Percentiles rank a stretch among this genome's conserved stretches.
Conservation (phyloP, 768 basidiomycete species). For the Leccinum broughii region DNA sequence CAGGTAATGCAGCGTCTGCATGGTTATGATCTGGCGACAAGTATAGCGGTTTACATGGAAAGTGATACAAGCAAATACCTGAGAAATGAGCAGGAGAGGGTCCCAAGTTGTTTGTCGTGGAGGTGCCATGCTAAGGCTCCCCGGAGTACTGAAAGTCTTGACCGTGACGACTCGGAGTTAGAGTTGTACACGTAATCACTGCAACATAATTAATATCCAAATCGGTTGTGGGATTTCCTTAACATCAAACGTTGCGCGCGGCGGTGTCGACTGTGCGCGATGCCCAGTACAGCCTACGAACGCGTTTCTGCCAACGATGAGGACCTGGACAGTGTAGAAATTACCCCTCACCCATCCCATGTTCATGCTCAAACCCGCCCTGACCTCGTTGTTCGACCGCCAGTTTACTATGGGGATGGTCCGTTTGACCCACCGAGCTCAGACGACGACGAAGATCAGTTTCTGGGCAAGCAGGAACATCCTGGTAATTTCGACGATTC, state of each 20-base stretch:
- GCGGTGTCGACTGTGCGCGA: conserved; percentile 12
- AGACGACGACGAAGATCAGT: conserved; percentile 54
- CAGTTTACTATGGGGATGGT: conserved; percentile 71
- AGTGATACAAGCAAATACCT: conserved; percentile 45
- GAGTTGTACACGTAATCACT: conserved; percentile 12
- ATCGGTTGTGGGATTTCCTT: background rate
- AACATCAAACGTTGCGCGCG: conserved; percentile 1
- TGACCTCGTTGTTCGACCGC: conserved; percentile 29
- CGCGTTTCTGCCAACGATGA: conserved; percentile 29
- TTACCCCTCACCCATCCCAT: conserved; percentile 5
- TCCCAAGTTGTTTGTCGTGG: conserved; percentile 73
- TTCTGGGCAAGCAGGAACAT: conserved; percentile 47
- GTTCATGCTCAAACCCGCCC: background rate
- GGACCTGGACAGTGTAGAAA: conserved; percentile 23
- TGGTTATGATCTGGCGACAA: conserved; percentile 73
- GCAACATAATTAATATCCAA: conserved; percentile 14
- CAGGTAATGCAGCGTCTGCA: conserved; percentile 94
- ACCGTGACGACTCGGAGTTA: background rate
- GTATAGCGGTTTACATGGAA: background rate
- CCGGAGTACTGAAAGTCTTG: background rate
- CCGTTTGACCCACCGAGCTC: conserved; percentile 78
- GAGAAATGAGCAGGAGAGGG: conserved; percentile 82
- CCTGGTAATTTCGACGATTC: conserved; percentile 18
- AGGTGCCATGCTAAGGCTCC: conserved; percentile 32
- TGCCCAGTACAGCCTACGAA: conserved; percentile 33